Percentiles rank a stretch among this genome's conserved stretches.
phyloP scores from a whole-genome alignment of 345 rosid genomes.

The Excoecaria cochinchinensis region DNA sequence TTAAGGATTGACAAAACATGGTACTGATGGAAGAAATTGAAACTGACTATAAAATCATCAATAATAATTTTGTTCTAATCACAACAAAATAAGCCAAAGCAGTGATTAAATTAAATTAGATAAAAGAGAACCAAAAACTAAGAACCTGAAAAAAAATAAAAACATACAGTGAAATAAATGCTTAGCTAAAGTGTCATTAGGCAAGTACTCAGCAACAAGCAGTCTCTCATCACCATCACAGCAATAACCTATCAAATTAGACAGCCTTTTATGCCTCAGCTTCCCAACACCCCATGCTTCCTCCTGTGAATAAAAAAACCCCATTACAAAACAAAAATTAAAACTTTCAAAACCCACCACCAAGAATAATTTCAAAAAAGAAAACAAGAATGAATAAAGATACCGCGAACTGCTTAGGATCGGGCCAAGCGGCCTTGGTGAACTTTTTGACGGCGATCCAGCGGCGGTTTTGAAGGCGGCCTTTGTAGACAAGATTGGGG shows the following conservation, averaged over 20 bases:
- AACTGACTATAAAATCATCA: not conserved
- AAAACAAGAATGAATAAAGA: not conserved
- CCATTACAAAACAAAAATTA: not conserved
- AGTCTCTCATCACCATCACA: constrained; percentile 95
- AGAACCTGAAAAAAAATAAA: not conserved
- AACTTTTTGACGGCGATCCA: constrained; percentile 93
- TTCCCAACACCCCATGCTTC: constrained; percentile 94
- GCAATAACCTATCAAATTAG: constrained; percentile 96
- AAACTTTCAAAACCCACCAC: constrained; percentile 18
- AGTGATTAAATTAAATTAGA: not conserved
- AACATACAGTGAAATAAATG: constrained; percentile 88
- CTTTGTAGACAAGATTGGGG: constrained; percentile 63
- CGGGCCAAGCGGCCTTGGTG: constrained; percentile 79
- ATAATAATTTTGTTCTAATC: not conserved
- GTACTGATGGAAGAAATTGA: not conserved
- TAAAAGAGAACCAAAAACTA: not conserved
- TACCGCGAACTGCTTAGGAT: constrained; percentile 74
- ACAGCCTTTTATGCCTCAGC: constrained; percentile 73
- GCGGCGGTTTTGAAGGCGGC: constrained; percentile 57
- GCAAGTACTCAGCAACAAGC: constrained; percentile 97
- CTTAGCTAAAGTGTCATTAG: constrained; percentile 95
- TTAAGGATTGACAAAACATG: constrained; percentile 7
- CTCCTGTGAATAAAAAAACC: constrained; percentile 46
- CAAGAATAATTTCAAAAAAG: not conserved
- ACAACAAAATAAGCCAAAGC: not conserved